These are phyloP conservation scores for Alternaria dauci DNA, from an alignment of 2,329 filamentous ascomycete genomes.

Conservation along the genomic window DNA sequence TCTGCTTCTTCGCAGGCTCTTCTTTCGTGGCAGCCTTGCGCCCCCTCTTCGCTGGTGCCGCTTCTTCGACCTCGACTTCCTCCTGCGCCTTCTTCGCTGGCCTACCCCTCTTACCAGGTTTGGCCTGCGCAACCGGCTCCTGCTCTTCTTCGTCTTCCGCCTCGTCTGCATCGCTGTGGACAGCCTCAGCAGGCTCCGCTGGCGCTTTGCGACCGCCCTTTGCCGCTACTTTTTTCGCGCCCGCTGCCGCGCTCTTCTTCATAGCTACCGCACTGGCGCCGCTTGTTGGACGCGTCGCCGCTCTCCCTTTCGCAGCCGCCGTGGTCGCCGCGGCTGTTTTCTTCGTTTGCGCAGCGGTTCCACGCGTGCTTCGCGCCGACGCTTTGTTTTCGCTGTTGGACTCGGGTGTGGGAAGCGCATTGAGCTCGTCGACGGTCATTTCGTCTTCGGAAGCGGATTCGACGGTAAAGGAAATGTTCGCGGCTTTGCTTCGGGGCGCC, in stretches of 20 bases:
- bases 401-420: conserved; percentile 50
- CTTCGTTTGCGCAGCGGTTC: conserved; percentile 38
- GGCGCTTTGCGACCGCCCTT: conserved; percentile 52
- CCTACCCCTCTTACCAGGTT: conserved; percentile 41
- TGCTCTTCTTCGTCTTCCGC: conserved; percentile 53
- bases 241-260: conserved; percentile 49
- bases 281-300: conserved; percentile 50
- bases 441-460: conserved; percentile 55
- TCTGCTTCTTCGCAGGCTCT: conserved; percentile 29
- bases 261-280: conserved; percentile 43
- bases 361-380: conserved; percentile 46
- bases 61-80: conserved; percentile 29
- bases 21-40: conserved; percentile 41
- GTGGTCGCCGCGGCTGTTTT: conserved; percentile 36
- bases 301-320: conserved; percentile 47
- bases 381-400: conserved; percentile 53
- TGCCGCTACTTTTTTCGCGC: conserved; percentile 48
- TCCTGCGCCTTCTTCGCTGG: conserved; percentile 58
- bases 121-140: conserved; percentile 27
- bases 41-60: conserved; percentile 40
- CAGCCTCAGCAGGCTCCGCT: conserved; percentile 51
- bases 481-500: conserved; percentile 43
- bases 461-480: conserved; percentile 51
- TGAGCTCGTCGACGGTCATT: conserved; percentile 46
- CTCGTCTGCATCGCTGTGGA: conserved; percentile 56